These are phyloP conservation scores for Cantharellus anzutake DNA, from an alignment of 768 basidiomycete species.

Conservation along the genomic window DNA sequence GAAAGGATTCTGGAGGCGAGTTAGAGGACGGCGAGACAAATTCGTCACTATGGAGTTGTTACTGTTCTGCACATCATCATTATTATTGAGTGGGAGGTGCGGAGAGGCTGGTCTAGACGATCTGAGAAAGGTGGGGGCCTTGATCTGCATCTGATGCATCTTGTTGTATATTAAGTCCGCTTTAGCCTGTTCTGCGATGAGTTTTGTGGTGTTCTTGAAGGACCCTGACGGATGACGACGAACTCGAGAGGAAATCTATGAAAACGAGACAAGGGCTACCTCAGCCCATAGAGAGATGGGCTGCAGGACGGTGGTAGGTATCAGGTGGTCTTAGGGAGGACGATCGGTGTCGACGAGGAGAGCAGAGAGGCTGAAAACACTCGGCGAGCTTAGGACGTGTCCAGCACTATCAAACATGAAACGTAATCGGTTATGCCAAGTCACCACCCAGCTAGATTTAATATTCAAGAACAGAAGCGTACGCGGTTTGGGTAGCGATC, in stretches of 20 bases:
- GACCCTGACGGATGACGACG: neutral
- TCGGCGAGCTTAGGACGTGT: neutral
- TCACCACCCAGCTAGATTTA: too few relatives aligned
- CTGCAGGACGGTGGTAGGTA: too few relatives aligned
- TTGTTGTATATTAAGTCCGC: neutral
- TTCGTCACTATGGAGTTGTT: too few relatives aligned
- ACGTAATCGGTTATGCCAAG: neutral
- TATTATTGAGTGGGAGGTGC: too few relatives aligned
- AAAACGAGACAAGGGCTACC: too few relatives aligned
- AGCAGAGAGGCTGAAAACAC: neutral
- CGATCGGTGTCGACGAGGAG: neutral
- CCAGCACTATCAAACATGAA: neutral
- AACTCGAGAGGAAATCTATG: too few relatives aligned
- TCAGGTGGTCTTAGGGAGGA: too few relatives aligned
- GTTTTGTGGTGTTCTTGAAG: neutral
- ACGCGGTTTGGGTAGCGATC: neutral
- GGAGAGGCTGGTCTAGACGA: neutral
- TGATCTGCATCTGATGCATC: neutral
- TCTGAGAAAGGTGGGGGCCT: neutral
- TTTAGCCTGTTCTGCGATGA: neutral
- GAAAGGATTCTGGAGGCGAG: constrained; percentile 1
- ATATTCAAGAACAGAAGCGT: neutral
- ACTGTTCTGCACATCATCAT: too few relatives aligned
- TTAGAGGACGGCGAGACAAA: neutral
- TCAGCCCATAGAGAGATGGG: too few relatives aligned